Percentiles rank a stretch among this genome's conserved stretches.
These are phyloP conservation scores for Globisporangium mamillatum DNA, from an alignment of 352 stramenopile species.

Conservation along the genomic window DNA sequence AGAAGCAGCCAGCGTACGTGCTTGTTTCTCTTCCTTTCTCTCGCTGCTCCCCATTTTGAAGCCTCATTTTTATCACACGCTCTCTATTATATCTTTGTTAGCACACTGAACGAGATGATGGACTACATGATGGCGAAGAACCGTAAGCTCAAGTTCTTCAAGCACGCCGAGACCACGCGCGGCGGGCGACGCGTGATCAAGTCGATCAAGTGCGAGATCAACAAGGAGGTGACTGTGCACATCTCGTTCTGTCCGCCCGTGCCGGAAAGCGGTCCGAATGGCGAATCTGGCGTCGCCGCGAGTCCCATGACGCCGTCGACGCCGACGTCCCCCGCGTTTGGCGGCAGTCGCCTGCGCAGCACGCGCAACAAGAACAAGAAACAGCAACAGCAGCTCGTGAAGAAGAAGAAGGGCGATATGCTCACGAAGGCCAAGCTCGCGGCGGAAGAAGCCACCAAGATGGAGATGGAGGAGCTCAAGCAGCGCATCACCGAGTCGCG, in stretches of 20 bases:
- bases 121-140: constrained; percentile 89
- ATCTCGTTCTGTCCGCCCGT: constrained; percentile 79
- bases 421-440: constrained; percentile 84
- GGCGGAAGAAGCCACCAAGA: constrained; percentile 82
- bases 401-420: constrained; percentile 88
- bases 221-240: constrained; percentile 84
- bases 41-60: neutral
- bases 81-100: constrained; percentile 11
- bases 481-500: constrained; percentile 71
- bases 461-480: constrained; percentile 88
- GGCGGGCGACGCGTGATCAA: constrained; percentile 85
- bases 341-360: constrained; percentile 59
- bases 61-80: neutral
- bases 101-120: constrained; percentile 87
- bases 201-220: constrained; percentile 84
- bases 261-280: constrained; percentile 76
- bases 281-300: constrained; percentile 73
- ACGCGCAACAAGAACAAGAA: constrained; percentile 86
- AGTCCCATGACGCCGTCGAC: constrained; percentile 87
- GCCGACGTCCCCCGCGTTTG: constrained; percentile 76
- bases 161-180: constrained; percentile 81
- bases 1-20: constrained; percentile 74
- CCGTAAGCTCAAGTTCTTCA: constrained; percentile 88
- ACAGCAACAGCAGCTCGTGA: constrained; percentile 76
- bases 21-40: neutral